A percentile compares a stretch with the other conserved stretches of the same genome.
These are phyloP conservation scores for Penicillium decumbens DNA, from an alignment of 2,329 filamentous ascomycete species.

Conservation along the genomic window DNA sequence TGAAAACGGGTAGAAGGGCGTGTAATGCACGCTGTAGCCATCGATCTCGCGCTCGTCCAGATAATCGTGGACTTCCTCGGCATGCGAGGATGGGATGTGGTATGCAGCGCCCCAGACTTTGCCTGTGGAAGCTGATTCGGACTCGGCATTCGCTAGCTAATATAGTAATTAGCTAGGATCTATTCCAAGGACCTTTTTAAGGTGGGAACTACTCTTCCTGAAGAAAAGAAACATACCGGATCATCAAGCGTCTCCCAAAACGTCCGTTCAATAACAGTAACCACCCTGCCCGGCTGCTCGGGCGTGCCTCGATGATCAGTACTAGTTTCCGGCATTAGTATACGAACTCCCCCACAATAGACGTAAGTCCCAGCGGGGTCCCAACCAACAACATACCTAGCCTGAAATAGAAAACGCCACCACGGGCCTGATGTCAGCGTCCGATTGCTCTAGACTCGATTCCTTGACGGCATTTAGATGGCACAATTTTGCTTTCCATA, in stretches of 20 bases:
- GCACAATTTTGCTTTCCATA: constrained; percentile 45
- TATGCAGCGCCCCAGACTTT: constrained; percentile 90
- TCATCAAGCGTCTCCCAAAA: constrained; percentile 74
- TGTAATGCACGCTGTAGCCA: constrained; percentile 90
- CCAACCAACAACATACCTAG: constrained; percentile 25
- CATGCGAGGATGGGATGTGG: constrained; percentile 67
- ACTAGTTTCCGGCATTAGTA: constrained; percentile 45
- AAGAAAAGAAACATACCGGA: constrained; percentile 47
- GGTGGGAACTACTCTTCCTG: not conserved
- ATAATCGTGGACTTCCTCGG: constrained; percentile 78
- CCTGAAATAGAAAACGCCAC: constrained; percentile 22
- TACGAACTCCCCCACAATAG: not conserved
- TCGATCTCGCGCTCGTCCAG: constrained; percentile 97
- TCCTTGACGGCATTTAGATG: no score
- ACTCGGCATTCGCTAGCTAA: constrained; percentile 35
- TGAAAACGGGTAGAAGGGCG: constrained; percentile 60
- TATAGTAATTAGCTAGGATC: not conserved
- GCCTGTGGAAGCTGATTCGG: constrained; percentile 31
- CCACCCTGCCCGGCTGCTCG: constrained; percentile 79
- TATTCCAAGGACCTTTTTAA: not conserved
- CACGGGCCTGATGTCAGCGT: constrained; percentile 8
- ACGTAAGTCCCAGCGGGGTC: not conserved
- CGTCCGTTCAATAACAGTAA: constrained; percentile 78
- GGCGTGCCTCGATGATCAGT: constrained; percentile 93
- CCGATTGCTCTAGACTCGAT: not conserved